Base-by-base conservation (phyloP, 2,329 filamentous ascomycete genomes). In the Penicillium fuscoglaucum region DNA sequence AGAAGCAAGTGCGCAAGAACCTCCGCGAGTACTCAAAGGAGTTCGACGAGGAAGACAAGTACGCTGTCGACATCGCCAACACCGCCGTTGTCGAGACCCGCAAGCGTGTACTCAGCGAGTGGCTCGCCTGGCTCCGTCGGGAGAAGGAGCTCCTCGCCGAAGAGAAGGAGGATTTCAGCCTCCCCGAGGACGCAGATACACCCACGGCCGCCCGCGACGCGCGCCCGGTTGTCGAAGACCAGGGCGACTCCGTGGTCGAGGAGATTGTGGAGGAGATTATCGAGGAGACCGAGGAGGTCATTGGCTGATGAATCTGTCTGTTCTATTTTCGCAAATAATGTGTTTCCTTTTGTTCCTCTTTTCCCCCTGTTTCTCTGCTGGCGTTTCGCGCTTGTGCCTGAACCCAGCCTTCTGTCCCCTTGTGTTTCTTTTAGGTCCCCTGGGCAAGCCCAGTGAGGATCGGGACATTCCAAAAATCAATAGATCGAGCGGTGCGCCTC, bases 1-100 rank as follows among this genome's bases (percentile, higher is more conserved):
- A 98, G 82, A 96, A 97, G 84, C 85, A 90, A 71, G 91, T 98
- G 71, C 93, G 96, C 81, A 97, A 96, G 86, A 99, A 97, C 79
- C 87, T 99, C 55, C 90, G 93, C 68, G 95, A 98, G 78, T 99
- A 97, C 86, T 91, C 88, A 76, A 90, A 91, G 74, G 83, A 90
- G 65, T 99, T 99, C 76, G 95, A 99, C 68, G 91, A 96, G 79
- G 90, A 96, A 75, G 96, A 99, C 78, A 86, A 89, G 64, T 92
- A 96, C 74, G 92, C 93, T 73, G 93, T 93, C 72, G 93, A 93
- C 62, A 93, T 91, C 56, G 95, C 93, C 69, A 95, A 98, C 80
- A 87, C 93, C 70, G 93, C 93, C 37, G 92, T 99, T 51, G 90
- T 99, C 62, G 93, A 98, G 78, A 87, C 87, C 67, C 87, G 95